These are phyloP conservation scores for Erysiphe pulchra DNA, from an alignment of 2,329 filamentous ascomycete species.

Conservation along the genomic window DNA sequence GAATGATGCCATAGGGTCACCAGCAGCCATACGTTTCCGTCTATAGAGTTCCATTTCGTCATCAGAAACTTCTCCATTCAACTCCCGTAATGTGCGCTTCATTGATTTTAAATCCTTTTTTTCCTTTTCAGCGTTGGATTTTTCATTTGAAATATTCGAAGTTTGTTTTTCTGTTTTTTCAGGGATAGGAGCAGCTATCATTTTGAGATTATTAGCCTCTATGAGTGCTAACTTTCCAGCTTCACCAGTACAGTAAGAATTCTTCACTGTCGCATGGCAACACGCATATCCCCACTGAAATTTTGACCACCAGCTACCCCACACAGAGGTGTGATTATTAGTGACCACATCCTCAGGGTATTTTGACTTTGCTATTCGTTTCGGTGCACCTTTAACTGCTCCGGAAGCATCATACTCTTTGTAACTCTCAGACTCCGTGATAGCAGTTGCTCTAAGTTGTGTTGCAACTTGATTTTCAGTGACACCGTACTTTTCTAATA, in stretches of 20 bases:
- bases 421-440: conserved; percentile 63
- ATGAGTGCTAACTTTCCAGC: conserved; percentile 63
- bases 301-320: conserved; percentile 92
- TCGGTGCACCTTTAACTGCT: conserved; percentile 64
- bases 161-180: conserved; percentile 10
- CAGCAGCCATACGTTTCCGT: conserved; percentile 41
- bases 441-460: conserved; percentile 35
- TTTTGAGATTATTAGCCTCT: conserved; percentile 38
- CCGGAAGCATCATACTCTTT: conserved; percentile 88
- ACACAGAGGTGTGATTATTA: conserved; percentile 81
- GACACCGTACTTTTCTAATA: conserved; percentile 64
- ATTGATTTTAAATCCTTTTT: conserved; percentile 17
- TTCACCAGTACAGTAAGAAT: conserved; percentile 91
- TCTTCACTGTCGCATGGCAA: conserved; percentile 81
- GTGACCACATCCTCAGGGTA: conserved; percentile 69
- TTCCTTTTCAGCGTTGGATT: background rate
- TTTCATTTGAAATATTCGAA: conserved; percentile 9
- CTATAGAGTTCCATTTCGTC: conserved; percentile 73
- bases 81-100: conserved; percentile 55
- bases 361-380: conserved; percentile 58
- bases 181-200: conserved; percentile 16
- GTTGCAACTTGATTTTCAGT: conserved; percentile 32
- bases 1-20: conserved; percentile 1
- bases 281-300: conserved; percentile 94
- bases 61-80: conserved; percentile 46